Conservation (phyloP, 148 eudicot genomes). For the Rhododendron simsii region DNA sequence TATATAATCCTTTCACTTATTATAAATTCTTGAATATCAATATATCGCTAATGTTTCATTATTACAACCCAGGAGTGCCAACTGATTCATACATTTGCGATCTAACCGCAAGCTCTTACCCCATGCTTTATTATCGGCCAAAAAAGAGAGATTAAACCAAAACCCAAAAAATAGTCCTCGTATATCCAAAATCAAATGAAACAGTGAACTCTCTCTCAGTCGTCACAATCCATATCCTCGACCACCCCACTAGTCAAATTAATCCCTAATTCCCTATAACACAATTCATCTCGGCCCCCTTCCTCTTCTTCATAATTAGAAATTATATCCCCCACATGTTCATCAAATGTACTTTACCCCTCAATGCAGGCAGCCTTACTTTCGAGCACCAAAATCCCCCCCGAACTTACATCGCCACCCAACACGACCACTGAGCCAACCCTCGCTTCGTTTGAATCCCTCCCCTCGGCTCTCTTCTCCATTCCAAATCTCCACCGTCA, state of each 20-base stretch:
- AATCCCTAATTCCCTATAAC: slow-evolving; percentile 7
- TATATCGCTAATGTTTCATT: background rate
- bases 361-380: slow-evolving; percentile 11
- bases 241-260: slow-evolving; percentile 21
- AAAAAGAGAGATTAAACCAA: background rate
- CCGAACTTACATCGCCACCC: slow-evolving; percentile 10
- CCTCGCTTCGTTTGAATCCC: slow-evolving; percentile 9
- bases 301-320: slow-evolving; percentile 10
- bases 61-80: background rate
- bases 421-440: background rate
- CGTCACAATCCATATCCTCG: slow-evolving; percentile 15
- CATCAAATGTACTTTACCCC: slow-evolving; percentile 21
- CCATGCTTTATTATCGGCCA: background rate
- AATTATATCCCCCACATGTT: background rate
- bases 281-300: slow-evolving; percentile 25
- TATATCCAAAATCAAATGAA: background rate
- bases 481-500: slow-evolving; percentile 9
- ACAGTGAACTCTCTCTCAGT: background rate
- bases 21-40: background rate
- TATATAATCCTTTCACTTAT: background rate
- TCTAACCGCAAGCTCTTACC: background rate
- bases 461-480: slow-evolving; percentile 15
- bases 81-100: background rate
- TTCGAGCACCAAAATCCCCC: slow-evolving; percentile 9
- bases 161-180: background rate